Evolutionary conservation across 2,329 filamentous ascomycete genomes (phyloP), one percentile per base, ranked within the genome.

Genomic region (Penicillium psychrosexuale): DNA sequence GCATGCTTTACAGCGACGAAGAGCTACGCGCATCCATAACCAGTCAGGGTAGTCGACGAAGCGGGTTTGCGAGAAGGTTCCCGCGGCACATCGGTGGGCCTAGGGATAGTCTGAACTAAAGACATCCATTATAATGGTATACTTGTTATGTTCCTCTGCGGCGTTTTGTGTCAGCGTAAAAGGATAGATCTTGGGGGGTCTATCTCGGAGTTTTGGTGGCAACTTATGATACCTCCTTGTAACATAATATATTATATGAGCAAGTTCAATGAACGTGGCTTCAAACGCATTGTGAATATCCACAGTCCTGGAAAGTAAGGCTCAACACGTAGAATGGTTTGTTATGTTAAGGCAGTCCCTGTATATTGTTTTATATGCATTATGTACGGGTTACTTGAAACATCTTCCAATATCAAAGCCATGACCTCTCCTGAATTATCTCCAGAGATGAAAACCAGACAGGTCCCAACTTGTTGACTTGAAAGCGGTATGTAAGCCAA

Each of bases 101-200:
- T 15, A 71, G 79, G 51, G 73, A 77, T 64, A 85, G 83, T 61
- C 74, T 86, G 53, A 83, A 85, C 58, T 70, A 55, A 53, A 19
- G 13, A 33, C 33, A 24, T 19, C 5, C 24, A 19, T 15, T 17
- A 36, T 13, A 6, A 17, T 17, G 31, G 12, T 28, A 17, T 36
- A 11, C 3, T 13, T 31, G 11, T 15, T 53, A 15, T 12, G 36
- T 5, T 43, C 24, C 11, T 31, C 12, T 31, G 30, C n/a, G 17
- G 27, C 27, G n/a, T 24, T 40, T 27, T 8, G 8, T 17, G 37
- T 42, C 15, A 7, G 15, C 0, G 6, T 24, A 11, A 15, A 43
- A 49, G 11, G 9, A 17, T 24, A 34, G 19, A 27, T 2, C 17
- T n/a, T 9, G 15, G 30, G 24, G 17, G 17, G 3, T 28, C 15